Conservation (phyloP, 1,139 yeast species). For the Pichiaceae sp. region DNA sequence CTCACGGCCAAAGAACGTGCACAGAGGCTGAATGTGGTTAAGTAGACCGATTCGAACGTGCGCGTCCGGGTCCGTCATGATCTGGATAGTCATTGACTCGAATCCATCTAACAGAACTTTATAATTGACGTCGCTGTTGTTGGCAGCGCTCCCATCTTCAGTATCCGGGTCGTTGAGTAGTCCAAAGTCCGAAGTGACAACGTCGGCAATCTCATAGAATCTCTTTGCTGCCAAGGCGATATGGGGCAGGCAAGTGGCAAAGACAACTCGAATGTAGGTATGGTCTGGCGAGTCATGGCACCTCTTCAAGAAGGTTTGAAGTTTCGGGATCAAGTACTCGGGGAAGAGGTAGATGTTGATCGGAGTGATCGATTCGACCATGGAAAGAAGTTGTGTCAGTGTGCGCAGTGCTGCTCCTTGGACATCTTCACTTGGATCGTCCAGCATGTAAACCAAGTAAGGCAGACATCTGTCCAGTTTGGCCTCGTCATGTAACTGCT, state of each 20-base stretch:
- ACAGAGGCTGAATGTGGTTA: conserved; percentile 60
- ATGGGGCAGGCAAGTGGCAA: conserved; percentile 68
- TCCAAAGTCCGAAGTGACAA: conserved; percentile 32
- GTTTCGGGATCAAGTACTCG: conserved; percentile 73
- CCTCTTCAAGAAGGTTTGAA: conserved; percentile 37
- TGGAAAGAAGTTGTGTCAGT: conserved; percentile 50
- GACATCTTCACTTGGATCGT: conserved; percentile 48
- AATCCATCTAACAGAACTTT: conserved; percentile 34
- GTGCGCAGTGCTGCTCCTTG: conserved; percentile 52
- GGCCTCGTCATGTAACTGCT: conserved; percentile 69
- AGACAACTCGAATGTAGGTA: conserved; percentile 48
- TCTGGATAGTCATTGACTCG: conserved; percentile 53
- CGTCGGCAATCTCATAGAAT: conserved; percentile 59
- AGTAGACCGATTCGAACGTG: conserved; percentile 66
- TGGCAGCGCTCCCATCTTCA: conserved; percentile 19
- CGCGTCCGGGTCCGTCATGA: conserved; percentile 63
- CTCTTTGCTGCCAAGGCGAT: conserved; percentile 55
- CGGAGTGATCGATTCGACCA: conserved; percentile 65
- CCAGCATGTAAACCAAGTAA: conserved; percentile 50
- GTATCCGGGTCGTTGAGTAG: conserved; percentile 29
- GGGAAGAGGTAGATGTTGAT: conserved; percentile 69
- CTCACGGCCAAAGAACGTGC: conserved; percentile 79
- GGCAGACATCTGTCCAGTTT: conserved; percentile 85
- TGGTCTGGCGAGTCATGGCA: conserved; percentile 12
- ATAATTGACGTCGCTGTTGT: conserved; percentile 20